A percentile compares a stretch with the other conserved stretches of the same genome.
Conservation (phyloP, 305 asterid species). For the Fraxinus baroniana region DNA sequence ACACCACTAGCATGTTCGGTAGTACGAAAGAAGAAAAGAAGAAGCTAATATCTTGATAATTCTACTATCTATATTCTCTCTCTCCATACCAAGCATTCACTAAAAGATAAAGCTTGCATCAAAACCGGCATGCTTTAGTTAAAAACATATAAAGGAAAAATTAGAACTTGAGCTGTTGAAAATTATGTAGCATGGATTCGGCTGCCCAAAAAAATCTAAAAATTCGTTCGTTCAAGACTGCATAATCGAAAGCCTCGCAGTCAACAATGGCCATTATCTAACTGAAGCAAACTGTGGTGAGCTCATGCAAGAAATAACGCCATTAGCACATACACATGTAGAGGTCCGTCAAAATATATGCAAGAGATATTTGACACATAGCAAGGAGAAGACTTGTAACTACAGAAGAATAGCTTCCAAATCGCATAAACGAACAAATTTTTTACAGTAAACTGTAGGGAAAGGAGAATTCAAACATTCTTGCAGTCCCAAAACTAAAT, state of each 20-base stretch:
- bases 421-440: neutral
- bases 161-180: neutral
- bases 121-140: neutral
- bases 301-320: neutral
- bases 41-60: neutral
- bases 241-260: neutral
- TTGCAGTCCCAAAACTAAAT: neutral
- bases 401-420: neutral
- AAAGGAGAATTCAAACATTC: neutral
- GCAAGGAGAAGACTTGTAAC: neutral
- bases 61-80: neutral
- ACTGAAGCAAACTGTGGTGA: neutral
- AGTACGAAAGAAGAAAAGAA: neutral
- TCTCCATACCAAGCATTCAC: neutral
- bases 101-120: neutral
- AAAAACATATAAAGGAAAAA: neutral
- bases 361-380: neutral
- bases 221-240: neutral
- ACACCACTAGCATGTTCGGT: neutral
- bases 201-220: neutral
- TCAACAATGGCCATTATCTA: neutral
- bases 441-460: neutral
- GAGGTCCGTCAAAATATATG: neutral
- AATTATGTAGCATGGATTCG: neutral
- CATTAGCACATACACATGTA: neutral